Base-by-base conservation (phyloP, 192 early-diverging fungal genomes). In the Coemansia sp. region DNA sequence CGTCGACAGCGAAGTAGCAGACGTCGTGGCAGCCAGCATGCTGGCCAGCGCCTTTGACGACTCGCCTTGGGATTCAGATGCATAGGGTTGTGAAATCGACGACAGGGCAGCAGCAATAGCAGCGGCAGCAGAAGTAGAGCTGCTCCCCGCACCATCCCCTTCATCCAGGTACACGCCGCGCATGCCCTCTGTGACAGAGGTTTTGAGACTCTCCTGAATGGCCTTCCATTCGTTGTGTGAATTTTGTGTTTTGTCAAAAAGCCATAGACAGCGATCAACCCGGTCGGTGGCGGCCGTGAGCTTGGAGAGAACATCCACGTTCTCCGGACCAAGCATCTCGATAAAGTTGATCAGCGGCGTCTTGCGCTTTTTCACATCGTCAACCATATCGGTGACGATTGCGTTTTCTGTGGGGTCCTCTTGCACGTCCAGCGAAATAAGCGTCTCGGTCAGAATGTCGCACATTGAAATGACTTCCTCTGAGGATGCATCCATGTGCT, bases 171-270 rank as follows among this genome's bases (percentile, higher is more conserved):
- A 63, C 5, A 47, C 41, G 15, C 22, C 58, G n/a, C 62, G 72
- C 21, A 63, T 40, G 12, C 68, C 72, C 41, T 74, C 72, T 3
- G 67, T 62, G 1, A 62, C 66, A 54, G 62, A 63, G 6, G 72
- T 68, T 22, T 59, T 67, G 40, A 74, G 66, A n/a, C 72, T 80
- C 47, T 80, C 72, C 62, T 74, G 77, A 43, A 80, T 80, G 19
- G 77, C 69, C 63, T 63, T 69, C 78, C 78, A 80, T 54, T 75
- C 78, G 54, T 76, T 72, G 42, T 80, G 78, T 47, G 78, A 63
- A 32, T 68, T 72, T n/a, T 75, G 36, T 16, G 73, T 69, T 22
- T 75, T 80, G 42, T 72, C 73, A 40, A 72, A 72, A 0, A 72
- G 66, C 78, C 78, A 80, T 51, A 68, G 36, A 39, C 72, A 74